phyloP scores from a whole-genome alignment of 108 stramenopile genomes.

The Cyclostephanos tholiformis region DNA sequence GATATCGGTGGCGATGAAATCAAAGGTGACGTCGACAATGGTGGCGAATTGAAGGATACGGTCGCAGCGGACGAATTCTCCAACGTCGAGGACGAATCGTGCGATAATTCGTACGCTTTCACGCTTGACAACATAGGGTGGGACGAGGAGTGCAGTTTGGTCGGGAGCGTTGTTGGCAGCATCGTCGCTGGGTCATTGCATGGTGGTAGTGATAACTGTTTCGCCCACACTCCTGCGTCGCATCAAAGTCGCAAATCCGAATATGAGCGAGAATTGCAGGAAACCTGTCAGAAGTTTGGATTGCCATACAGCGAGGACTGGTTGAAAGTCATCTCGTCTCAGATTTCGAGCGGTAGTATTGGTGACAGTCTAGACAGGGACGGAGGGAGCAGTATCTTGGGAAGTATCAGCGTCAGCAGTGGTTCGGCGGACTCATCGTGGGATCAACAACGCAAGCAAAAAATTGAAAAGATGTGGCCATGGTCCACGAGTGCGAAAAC shows the following conservation, averaged over 20 bases:
- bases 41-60: too few species aligned
- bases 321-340: neutral
- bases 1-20: too few species aligned
- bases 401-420: constrained; percentile 2
- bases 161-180: constrained; percentile 1
- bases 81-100: constrained; percentile 11
- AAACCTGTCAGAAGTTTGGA: constrained; percentile 34
- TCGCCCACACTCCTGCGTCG: constrained; percentile 17
- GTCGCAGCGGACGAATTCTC: constrained; percentile 13
- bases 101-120: constrained; percentile 35
- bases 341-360: neutral
- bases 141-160: constrained; percentile 32
- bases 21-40: too few species aligned
- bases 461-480: constrained; percentile 15
- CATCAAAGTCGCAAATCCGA: neutral
- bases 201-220: neutral
- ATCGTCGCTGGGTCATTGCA: neutral
- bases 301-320: constrained; percentile 26
- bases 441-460: constrained; percentile 3
- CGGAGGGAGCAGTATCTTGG: constrained; percentile 1
- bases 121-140: constrained; percentile 42
- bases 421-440: neutral
- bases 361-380: neutral
- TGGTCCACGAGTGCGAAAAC: constrained; percentile 2
- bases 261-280: constrained; percentile 22